These are phyloP conservation scores for Saccharomycopsis oosterbeekiorum DNA, from an alignment of 805 yeast genomes.

Conservation along the genomic window DNA sequence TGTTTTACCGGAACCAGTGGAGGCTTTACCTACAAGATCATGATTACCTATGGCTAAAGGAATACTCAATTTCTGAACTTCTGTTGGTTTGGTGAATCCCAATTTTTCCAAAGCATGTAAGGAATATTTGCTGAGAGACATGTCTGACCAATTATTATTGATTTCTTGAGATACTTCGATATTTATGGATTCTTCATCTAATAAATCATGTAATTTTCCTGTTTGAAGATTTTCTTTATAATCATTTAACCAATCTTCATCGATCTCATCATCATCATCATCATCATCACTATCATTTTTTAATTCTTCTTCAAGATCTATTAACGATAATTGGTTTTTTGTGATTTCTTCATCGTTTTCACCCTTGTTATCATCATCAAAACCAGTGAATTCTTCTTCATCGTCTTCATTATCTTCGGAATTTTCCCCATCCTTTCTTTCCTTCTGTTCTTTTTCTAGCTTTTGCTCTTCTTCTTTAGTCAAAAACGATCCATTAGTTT, in stretches of 20 bases:
- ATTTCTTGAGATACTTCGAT: constrained; percentile 25
- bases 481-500: constrained; percentile 15
- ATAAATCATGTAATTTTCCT: constrained; percentile 20
- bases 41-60: constrained; percentile 64
- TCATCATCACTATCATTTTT: constrained; percentile 12
- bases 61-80: constrained; percentile 67
- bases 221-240: constrained; percentile 26
- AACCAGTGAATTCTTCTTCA: constrained; percentile 20
- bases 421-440: constrained; percentile 17
- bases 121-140: constrained; percentile 42
- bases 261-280: constrained; percentile 8
- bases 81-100: constrained; percentile 66
- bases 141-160: constrained; percentile 51
- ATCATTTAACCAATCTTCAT: constrained; percentile 23
- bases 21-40: constrained; percentile 91
- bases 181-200: constrained; percentile 22
- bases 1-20: constrained; percentile 97
- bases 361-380: constrained; percentile 14
- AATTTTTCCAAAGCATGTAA: constrained; percentile 51
- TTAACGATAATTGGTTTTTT: neutral
- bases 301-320: constrained; percentile 24
- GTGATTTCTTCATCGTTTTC: constrained; percentile 21
- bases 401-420: constrained; percentile 19
- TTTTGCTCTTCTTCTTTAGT: constrained; percentile 20
- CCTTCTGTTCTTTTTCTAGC: constrained; percentile 20